phyloP scores from a whole-genome alignment of 2,329 filamentous ascomycete genomes.

The Simplicillium aogashimaense region DNA sequence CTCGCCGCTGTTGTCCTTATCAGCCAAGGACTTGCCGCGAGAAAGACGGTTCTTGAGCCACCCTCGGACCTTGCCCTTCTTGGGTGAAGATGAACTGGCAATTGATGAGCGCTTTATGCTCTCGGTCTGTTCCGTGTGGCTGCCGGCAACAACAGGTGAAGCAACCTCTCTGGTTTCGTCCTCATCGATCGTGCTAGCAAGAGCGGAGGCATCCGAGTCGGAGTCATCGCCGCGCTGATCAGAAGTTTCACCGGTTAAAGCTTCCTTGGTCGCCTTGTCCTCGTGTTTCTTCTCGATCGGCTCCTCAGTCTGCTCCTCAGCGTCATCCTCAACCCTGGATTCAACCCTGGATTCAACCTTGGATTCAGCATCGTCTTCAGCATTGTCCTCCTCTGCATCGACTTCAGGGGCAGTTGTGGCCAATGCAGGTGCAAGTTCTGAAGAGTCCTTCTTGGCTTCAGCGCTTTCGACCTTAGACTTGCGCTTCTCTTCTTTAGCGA shows the following conservation, averaged over 20 bases:
- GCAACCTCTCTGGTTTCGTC: too few species aligned
- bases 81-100: slow-evolving; percentile 14
- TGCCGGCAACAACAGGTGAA: too few species aligned
- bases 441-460: slow-evolving; percentile 6
- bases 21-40: slow-evolving; percentile 27
- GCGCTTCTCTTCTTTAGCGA: slow-evolving; percentile 41
- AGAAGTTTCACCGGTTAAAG: not conserved
- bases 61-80: slow-evolving; percentile 34
- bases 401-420: slow-evolving; percentile 7
- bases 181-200: too few species aligned
- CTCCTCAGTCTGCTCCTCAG: not conserved
- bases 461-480: slow-evolving; percentile 26
- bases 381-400: slow-evolving; percentile 8
- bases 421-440: not conserved
- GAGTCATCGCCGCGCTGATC: not conserved
- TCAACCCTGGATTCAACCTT: slow-evolving; percentile 7
- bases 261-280: not conserved
- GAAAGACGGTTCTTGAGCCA: slow-evolving; percentile 48
- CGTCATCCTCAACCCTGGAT: not conserved
- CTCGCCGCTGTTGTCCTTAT: slow-evolving; percentile 16
- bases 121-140: slow-evolving; percentile 2
- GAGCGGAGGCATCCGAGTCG: too few species aligned
- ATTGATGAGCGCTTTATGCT: slow-evolving; percentile 3
- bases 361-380: slow-evolving; percentile 10
- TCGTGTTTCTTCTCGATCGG: not conserved